Evolutionary conservation across 257 asterid genomes (phyloP).

Genomic region (Ilex aquifolium): DNA sequence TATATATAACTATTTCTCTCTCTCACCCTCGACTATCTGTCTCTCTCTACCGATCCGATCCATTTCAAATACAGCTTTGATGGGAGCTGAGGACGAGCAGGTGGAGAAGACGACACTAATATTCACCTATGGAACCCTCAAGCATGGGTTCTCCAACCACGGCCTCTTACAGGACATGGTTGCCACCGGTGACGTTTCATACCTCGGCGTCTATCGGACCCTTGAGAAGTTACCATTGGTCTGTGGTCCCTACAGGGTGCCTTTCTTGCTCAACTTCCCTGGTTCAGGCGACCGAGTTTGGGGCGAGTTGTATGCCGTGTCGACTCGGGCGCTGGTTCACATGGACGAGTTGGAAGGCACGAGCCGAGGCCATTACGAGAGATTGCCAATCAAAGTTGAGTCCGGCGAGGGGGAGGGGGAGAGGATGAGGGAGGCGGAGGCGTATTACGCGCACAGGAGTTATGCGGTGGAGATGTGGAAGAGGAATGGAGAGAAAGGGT

Average conservation of each 20-base stretch:
- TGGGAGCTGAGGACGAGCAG: not conserved
- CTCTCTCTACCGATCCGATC: too few relatives aligned
- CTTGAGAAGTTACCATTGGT: conserved; percentile 53
- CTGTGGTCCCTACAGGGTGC: conserved; percentile 79
- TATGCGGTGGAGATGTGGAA: conserved; percentile 72
- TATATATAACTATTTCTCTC: too few relatives aligned
- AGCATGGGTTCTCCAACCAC: conserved; percentile 80
- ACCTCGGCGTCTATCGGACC: conserved; percentile 48
- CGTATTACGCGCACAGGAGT: conserved; percentile 68
- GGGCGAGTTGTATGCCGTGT: conserved; percentile 73
- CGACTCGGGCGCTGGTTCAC: conserved; percentile 31
- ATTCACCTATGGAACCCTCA: conserved; percentile 81
- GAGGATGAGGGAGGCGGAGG: conserved; percentile 22
- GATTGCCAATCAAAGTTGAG: conserved; percentile 42
- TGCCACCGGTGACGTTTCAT: conserved; percentile 60
- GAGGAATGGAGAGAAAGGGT: conserved; percentile 56
- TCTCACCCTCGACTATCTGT: too few relatives aligned
- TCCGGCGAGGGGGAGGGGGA: not conserved
- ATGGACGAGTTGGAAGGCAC: conserved; percentile 81
- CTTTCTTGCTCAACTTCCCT: conserved; percentile 77
- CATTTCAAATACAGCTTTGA: not conserved
- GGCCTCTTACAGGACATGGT: conserved; percentile 49
- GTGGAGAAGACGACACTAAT: conserved; percentile 19
- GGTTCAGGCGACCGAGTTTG: conserved; percentile 48
- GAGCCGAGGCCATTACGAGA: conserved; percentile 57